Conservation (phyloP, 345 rosid species). For the Salix purpurea region DNA sequence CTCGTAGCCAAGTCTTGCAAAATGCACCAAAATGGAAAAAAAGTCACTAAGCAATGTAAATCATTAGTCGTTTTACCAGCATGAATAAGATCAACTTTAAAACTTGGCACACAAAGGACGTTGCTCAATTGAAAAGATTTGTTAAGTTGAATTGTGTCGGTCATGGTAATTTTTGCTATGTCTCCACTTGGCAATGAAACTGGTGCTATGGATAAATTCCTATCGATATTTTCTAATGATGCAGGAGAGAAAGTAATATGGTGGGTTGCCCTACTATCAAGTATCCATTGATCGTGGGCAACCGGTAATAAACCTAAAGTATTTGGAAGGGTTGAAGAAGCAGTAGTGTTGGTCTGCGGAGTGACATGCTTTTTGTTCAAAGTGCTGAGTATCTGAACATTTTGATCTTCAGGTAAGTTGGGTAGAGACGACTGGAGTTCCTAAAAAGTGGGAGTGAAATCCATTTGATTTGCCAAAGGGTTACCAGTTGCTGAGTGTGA, state of each 20-base stretch:
- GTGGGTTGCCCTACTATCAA: slow-evolving; percentile 7
- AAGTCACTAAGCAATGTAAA: neutral
- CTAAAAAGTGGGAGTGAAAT: neutral
- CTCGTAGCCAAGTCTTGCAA: neutral
- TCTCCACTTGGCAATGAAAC: neutral
- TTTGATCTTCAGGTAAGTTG: neutral
- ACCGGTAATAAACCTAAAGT: neutral
- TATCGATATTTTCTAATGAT: neutral
- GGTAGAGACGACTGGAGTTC: neutral
- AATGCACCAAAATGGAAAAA: neutral
- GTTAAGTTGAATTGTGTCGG: neutral
- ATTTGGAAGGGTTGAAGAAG: neutral
- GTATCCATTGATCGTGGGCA: neutral
- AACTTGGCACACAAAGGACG: slow-evolving; percentile 1
- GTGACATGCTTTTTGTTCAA: neutral
- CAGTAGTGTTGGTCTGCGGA: neutral
- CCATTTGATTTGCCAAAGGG: neutral
- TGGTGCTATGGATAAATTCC: neutral
- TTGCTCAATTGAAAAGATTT: neutral
- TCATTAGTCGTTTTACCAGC: neutral
- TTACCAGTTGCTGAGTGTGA: neutral
- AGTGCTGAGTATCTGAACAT: neutral
- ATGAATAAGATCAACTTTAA: slow-evolving; percentile 8
- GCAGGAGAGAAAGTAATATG: slow-evolving; percentile 8
- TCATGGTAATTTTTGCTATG: no score